These are phyloP conservation scores for Candida sonorensis DNA, from an alignment of 805 yeast species.

Conservation along the genomic window DNA sequence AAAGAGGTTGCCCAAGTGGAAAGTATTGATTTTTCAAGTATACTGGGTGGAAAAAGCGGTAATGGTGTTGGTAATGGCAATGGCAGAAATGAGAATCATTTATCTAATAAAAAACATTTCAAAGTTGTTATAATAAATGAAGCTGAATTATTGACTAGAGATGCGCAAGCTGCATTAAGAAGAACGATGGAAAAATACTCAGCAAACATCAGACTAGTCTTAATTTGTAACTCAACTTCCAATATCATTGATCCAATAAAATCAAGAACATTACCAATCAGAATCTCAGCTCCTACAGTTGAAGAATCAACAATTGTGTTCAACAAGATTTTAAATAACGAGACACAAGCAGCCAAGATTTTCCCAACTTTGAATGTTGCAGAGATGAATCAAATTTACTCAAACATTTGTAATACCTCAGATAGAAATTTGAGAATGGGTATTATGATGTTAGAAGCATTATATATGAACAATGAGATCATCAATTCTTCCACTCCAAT, in stretches of 20 bases:
- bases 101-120: conserved; percentile 41
- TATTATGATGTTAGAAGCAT: conserved; percentile 73
- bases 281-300: conserved; percentile 74
- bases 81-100: conserved; percentile 25
- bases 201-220: conserved; percentile 71
- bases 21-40: conserved; percentile 73
- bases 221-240: conserved; percentile 85
- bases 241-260: conserved; percentile 91
- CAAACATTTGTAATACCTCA: conserved; percentile 48
- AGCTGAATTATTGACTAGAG: conserved; percentile 83
- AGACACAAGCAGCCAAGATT: conserved; percentile 30
- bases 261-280: conserved; percentile 83
- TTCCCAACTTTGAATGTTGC: conserved; percentile 29
- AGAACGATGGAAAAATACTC: conserved; percentile 96
- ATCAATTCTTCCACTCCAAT: conserved; percentile 42
- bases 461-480: conserved; percentile 60
- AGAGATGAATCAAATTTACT: too few species aligned
- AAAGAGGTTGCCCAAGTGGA: conserved; percentile 95
- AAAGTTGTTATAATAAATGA: conserved; percentile 84
- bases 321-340: conserved; percentile 47
- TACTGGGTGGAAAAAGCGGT: too few species aligned
- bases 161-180: conserved; percentile 93
- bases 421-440: conserved; percentile 75
- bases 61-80: too few species aligned
- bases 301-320: conserved; percentile 55